phyloP scores from a whole-genome alignment of 345 rosid genomes.

The Aurinia saxatilis region DNA sequence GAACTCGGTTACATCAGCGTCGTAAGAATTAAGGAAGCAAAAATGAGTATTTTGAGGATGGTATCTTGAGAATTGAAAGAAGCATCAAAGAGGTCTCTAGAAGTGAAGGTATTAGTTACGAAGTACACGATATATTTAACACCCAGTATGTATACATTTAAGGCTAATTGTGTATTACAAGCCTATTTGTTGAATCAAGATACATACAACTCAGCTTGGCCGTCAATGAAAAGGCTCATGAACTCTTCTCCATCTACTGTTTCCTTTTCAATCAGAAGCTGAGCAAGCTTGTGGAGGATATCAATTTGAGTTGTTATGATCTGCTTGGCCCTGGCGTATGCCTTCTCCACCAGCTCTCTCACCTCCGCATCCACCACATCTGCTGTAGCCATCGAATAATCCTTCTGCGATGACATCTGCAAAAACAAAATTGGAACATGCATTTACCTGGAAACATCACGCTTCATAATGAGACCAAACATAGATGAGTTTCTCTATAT shows the following conservation, averaged over 20 bases:
- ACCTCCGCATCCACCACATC: slow-evolving; percentile 92
- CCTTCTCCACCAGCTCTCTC: slow-evolving; percentile 77
- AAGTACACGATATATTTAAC: neutral
- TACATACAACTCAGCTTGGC: slow-evolving; percentile 83
- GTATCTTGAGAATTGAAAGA: too few relatives aligned
- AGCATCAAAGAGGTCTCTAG: too few relatives aligned
- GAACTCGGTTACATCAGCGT: too few relatives aligned
- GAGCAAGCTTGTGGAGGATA: slow-evolving; percentile 85
- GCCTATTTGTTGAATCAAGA: slow-evolving; percentile 29
- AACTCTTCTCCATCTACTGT: slow-evolving; percentile 98
- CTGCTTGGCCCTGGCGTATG: slow-evolving; percentile 62
- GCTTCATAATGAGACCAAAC: neutral
- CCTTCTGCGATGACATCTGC: slow-evolving; percentile 94
- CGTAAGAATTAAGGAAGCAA: too few relatives aligned
- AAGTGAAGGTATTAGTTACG: too few relatives aligned
- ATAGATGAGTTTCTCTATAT: neutral
- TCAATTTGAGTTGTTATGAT: slow-evolving; percentile 66
- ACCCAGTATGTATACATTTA: slow-evolving; percentile 6
- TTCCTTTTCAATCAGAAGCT: slow-evolving; percentile 87
- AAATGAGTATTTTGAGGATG: too few relatives aligned
- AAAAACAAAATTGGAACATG: neutral
- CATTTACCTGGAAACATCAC: neutral
- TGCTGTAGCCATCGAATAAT: slow-evolving; percentile 96
- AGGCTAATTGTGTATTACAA: slow-evolving; percentile 2
- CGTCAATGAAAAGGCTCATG: slow-evolving; percentile 97